Evolutionary conservation across 2,329 filamentous ascomycete species (phyloP), one percentile per base, ranked within the genome.

Genomic region (Neopestalotiopsis sp.): DNA sequence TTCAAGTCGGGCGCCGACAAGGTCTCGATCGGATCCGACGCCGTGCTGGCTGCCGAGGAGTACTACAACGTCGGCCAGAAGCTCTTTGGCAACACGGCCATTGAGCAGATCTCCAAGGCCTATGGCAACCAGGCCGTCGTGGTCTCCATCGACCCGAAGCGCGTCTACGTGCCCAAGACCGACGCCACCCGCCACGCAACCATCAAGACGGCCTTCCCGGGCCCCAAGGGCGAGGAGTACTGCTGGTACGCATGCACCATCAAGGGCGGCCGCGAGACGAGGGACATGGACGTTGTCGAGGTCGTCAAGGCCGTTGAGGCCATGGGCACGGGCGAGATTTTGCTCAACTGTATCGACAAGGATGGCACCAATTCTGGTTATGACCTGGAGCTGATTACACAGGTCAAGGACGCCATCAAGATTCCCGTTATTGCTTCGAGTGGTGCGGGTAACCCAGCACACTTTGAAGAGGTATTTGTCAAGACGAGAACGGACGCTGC

Each of bases 221-320:
- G 95, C 9, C 90, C 93, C 28, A 86, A 88, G 58, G 94, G 94
- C 34, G 93, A 98, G 80, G 83, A 85, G 66, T 92, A 90, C 81
- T 97, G 94, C 84, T 99, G 95, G 95, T 99, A 98, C 80, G 95
- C 96, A 69, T 98, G 96, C 83, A 99, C 96, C 6, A 94, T 97
- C 83, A 97, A 95, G 83, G 96, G 96, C 61, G 96, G 96, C 6
- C 91, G 96, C 70, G 95, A 98, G 83, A 95, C 92, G n/a, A 89
- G 95, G 70, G 94, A 98, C 79, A 86, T 98, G 73, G 95, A 98
- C 78, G 96, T 98, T 17, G 89, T 95, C 14, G 93, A 98, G 82
- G 88, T 99, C 10, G 90, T 92, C 10, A 90, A 89, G 74, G 96
- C 96, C 13, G 95, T 98, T 45, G 94, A 99, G 83, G 94, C 94